Evolutionary conservation across 108 stramenopile species (phyloP).

Genomic region (Nitzschia inconspicua): DNA sequence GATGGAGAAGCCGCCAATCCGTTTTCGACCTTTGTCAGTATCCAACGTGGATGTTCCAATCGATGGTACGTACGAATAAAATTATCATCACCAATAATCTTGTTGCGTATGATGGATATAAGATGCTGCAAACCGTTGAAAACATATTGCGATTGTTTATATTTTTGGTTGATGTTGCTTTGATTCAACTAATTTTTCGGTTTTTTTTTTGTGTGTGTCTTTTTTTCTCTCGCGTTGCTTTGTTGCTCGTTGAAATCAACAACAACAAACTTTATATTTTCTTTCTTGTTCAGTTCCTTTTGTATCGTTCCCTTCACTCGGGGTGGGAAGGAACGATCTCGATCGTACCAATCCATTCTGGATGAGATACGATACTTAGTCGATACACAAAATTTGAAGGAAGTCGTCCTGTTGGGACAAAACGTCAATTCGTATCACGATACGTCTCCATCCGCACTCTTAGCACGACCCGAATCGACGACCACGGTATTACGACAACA

Average conservation of each 20-base stretch:
- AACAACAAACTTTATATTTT: too few relatives aligned
- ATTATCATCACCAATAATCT: too few relatives aligned
- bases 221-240: too few relatives aligned
- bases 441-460: conserved; percentile 39
- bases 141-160: too few relatives aligned
- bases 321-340: conserved; percentile 88
- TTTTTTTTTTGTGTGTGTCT: too few relatives aligned
- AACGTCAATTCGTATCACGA: conserved; percentile 99
- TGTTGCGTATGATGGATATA: too few relatives aligned
- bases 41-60: conserved; percentile 97
- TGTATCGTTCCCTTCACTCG: conserved; percentile 99
- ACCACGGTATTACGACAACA: conserved; percentile 2
- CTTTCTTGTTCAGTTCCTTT: too few relatives aligned
- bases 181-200: too few relatives aligned
- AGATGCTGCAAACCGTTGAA: too few relatives aligned
- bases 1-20: conserved; percentile 32
- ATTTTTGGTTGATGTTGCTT: too few relatives aligned
- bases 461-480: conserved; percentile 18
- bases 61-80: too few relatives aligned
- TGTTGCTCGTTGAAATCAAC: too few relatives aligned
- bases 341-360: conserved; percentile 85
- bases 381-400: conserved; percentile 84
- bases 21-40: conserved; percentile 87
- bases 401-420: conserved; percentile 94
- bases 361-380: conserved; percentile 72